Evolutionary conservation across 1,284 basidiomycete species (phyloP).

Genomic region (Ustilago tritici): DNA sequence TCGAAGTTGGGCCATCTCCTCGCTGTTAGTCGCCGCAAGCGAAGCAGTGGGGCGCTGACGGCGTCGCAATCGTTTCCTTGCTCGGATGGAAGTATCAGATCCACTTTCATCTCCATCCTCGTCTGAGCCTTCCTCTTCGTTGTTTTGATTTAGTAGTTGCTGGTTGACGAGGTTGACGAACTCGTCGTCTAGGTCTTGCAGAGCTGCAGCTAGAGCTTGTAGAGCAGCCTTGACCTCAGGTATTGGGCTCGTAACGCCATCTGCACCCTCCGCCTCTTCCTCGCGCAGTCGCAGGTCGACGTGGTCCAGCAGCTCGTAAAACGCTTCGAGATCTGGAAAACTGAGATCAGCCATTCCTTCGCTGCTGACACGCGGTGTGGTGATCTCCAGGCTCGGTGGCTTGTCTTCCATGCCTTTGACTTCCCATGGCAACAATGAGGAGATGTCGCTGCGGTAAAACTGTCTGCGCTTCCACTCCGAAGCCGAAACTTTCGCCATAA

Average conservation of each 20-base stretch:
- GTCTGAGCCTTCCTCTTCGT: conserved; percentile 36
- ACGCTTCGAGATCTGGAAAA: conserved; percentile 49
- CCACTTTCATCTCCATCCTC: conserved; percentile 41
- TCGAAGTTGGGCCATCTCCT: conserved; percentile 29
- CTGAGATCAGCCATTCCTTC: conserved; percentile 48
- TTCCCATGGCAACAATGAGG: conserved; percentile 61
- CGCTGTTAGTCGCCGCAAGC: conserved; percentile 25
- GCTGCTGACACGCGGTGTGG: conserved; percentile 48
- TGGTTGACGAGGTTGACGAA: conserved; percentile 57
- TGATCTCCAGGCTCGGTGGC: conserved; percentile 63
- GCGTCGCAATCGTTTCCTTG: conserved; percentile 23
- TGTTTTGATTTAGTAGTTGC: conserved; percentile 51
- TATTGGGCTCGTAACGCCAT: conserved; percentile 38
- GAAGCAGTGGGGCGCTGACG: conserved; percentile 36
- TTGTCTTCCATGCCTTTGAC: conserved; percentile 59
- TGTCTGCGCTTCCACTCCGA: conserved; percentile 58
- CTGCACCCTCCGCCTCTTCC: conserved; percentile 21
- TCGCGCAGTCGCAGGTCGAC: conserved; percentile 48
- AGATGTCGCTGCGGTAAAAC: conserved; percentile 50
- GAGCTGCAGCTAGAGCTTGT: conserved; percentile 40
- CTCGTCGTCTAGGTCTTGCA: conserved; percentile 59
- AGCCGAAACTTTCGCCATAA: conserved; percentile 65
- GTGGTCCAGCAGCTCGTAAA: conserved; percentile 54
- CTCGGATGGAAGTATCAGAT: conserved; percentile 47
- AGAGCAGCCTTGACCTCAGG: conserved; percentile 53